A percentile compares a stretch with the other conserved stretches of the same genome.
phyloP scores from a whole-genome alignment of 2,329 filamentous ascomycete species.

The Stachybotrys chartarum region DNA sequence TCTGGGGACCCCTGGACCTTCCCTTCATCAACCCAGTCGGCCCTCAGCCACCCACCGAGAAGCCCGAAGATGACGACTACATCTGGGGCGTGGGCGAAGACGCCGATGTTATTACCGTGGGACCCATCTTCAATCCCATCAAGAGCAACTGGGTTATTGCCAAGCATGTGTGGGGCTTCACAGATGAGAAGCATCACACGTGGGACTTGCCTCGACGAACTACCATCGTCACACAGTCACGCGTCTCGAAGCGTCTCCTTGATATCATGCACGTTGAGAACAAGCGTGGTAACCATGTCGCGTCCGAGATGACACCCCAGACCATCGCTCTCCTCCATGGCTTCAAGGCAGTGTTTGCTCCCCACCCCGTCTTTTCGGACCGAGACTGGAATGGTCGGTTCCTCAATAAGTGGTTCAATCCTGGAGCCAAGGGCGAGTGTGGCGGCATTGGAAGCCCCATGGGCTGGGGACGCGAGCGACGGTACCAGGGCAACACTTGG shows the following conservation, averaged over 20 bases:
- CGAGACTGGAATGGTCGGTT: constrained; percentile 56
- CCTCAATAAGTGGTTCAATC: constrained; percentile 53
- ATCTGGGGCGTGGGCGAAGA: constrained; percentile 72
- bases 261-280: constrained; percentile 75
- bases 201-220: constrained; percentile 61
- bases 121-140: constrained; percentile 71
- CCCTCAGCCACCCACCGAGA: constrained; percentile 52
- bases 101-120: constrained; percentile 66
- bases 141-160: constrained; percentile 67
- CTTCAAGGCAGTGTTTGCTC: constrained; percentile 70
- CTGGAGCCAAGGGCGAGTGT: constrained; percentile 45
- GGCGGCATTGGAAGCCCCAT: constrained; percentile 50
- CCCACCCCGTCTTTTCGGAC: constrained; percentile 75
- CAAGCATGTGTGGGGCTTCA: constrained; percentile 62
- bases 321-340: constrained; percentile 70
- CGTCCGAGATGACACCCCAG: constrained; percentile 73
- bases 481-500: constrained; percentile 54
- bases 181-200: constrained; percentile 37
- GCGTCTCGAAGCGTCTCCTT: constrained; percentile 63
- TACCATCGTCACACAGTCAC: constrained; percentile 72
- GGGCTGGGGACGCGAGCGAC: constrained; percentile 51
- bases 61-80: constrained; percentile 58
- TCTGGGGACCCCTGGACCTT: constrained; percentile 61
- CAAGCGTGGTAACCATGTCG: constrained; percentile 65
- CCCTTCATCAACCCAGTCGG: constrained; percentile 56